phyloP scores from a whole-genome alignment of 305 asterid genomes.

The Coffea humblotiana region DNA sequence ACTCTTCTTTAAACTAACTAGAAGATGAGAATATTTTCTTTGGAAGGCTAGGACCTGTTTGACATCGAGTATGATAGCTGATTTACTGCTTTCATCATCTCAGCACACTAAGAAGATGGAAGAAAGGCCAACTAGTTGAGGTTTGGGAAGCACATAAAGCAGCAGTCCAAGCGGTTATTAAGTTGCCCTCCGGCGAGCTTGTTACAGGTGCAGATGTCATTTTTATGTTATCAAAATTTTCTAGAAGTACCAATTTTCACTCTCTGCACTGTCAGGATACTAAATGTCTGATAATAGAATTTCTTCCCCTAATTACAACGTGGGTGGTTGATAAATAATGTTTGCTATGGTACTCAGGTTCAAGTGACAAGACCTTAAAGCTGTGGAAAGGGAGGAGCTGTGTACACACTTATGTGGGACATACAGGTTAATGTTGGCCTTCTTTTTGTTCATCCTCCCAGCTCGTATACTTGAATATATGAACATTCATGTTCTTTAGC shows the following conservation, averaged over 20 bases:
- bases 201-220: constrained; percentile 58
- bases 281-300: not conserved
- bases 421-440: constrained; percentile 58
- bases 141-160: constrained; percentile 82
- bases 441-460: constrained; percentile 5
- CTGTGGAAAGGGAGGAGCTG: constrained; percentile 91
- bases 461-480: not conserved
- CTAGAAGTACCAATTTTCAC: constrained; percentile 4
- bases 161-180: constrained; percentile 77
- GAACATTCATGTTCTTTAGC: not conserved
- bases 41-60: not conserved
- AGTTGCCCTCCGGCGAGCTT: constrained; percentile 90
- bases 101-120: constrained; percentile 92
- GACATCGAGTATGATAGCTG: not conserved
- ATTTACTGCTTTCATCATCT: constrained; percentile 8
- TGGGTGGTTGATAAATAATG: constrained; percentile 4
- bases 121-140: constrained; percentile 72
- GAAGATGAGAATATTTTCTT: not conserved
- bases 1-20: not conserved
- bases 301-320: not conserved
- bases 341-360: constrained; percentile 55
- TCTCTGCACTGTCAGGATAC: not conserved
- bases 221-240: not conserved
- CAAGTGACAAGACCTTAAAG: constrained; percentile 89
- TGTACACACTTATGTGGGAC: constrained; percentile 68